phyloP scores from a whole-genome alignment of 192 early-diverging fungal species.

The Pilaira anomala region DNA sequence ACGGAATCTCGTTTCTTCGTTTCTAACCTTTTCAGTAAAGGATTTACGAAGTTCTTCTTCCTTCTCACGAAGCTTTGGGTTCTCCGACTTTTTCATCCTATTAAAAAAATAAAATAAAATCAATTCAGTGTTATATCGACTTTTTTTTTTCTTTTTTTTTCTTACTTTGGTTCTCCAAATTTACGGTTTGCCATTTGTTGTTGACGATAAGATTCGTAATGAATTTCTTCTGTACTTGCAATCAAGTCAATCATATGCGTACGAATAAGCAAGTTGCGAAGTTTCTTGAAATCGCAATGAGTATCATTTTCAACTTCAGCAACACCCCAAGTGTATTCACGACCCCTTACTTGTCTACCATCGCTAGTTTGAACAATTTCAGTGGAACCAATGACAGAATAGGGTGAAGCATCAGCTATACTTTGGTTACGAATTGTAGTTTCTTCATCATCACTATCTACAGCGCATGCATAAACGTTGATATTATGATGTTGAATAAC shows the following conservation, averaged over 20 bases:
- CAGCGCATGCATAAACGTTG: constrained; percentile 74
- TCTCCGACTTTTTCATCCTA: constrained; percentile 72
- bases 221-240: constrained; percentile 87
- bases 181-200: constrained; percentile 86
- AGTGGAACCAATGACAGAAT: constrained; percentile 90
- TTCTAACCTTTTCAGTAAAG: constrained; percentile 96
- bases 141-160: background rate
- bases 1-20: constrained; percentile 96
- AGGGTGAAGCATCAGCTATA: constrained; percentile 91
- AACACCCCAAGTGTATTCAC: constrained; percentile 89
- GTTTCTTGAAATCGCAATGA: constrained; percentile 94
- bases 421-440: constrained; percentile 75
- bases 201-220: constrained; percentile 93
- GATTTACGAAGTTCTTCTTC: constrained; percentile 94
- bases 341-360: constrained; percentile 83
- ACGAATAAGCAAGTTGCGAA: constrained; percentile 86
- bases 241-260: constrained; percentile 98
- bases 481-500: constrained; percentile 83
- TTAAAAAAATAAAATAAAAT: background rate
- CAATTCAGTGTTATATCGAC: too few relatives aligned
- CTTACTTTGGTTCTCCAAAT: constrained; percentile 79
- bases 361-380: constrained; percentile 74
- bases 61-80: constrained; percentile 97
- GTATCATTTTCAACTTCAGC: constrained; percentile 95
- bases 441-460: constrained; percentile 76